phyloP scores from a whole-genome alignment of 148 eudicot genomes.

The Spergularia bocconei region DNA sequence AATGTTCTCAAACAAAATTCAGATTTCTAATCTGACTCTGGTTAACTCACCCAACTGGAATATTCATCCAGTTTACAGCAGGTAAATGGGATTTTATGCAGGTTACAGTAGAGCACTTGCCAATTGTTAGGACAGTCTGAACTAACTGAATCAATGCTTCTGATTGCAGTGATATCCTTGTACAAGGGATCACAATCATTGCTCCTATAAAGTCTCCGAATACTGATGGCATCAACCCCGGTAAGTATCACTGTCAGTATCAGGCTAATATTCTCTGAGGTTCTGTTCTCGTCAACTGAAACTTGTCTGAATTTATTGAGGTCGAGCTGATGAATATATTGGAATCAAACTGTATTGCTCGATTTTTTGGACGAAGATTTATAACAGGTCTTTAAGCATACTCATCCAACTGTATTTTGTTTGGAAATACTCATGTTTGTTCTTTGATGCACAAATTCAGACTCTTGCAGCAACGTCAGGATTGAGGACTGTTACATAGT shows the following conservation, averaged over 20 bases:
- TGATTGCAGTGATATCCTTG: conserved; percentile 54
- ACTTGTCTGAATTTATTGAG: too few relatives aligned
- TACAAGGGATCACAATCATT: conserved; percentile 76
- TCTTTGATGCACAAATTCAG: conserved; percentile 33
- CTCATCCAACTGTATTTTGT: background rate
- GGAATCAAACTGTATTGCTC: too few relatives aligned
- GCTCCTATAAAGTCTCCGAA: conserved; percentile 84
- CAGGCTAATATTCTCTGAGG: background rate
- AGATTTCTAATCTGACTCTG: conserved; percentile 76
- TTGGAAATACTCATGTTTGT: background rate
- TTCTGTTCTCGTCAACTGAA: too few relatives aligned
- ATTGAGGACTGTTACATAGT: conserved; percentile 94
- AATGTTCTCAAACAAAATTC: conserved; percentile 68
- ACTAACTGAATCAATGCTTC: background rate
- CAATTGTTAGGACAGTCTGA: background rate
- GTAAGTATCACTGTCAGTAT: conserved; percentile 32
- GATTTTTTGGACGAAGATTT: too few relatives aligned
- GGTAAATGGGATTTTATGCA: conserved; percentile 33
- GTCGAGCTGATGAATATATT: too few relatives aligned
- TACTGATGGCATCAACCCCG: conserved; percentile 97
- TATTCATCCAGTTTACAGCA: conserved; percentile 91
- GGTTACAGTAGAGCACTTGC: background rate
- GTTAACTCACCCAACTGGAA: conserved; percentile 91
- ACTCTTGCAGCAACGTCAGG: conserved; percentile 76
- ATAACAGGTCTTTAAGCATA: background rate